Evolutionary conservation across 176 grass and related monocot species (phyloP).

Genomic region (Chloris gayana): DNA sequence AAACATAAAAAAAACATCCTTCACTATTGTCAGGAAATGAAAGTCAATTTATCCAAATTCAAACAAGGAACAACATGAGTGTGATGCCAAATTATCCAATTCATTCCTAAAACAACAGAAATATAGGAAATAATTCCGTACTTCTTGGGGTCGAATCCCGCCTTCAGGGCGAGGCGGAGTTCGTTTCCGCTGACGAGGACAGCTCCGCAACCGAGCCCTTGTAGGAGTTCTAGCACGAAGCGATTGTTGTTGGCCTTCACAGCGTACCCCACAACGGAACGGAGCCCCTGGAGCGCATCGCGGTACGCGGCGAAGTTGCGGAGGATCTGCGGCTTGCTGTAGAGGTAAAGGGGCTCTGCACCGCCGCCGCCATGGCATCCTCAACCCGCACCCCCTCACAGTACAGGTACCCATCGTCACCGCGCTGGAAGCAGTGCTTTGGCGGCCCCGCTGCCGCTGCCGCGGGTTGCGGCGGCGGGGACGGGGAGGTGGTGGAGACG

Average conservation of each 20-base stretch:
- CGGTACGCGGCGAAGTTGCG: slow-evolving; percentile 78
- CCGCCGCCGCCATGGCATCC: slow-evolving; percentile 75
- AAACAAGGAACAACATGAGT: not conserved
- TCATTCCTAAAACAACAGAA: not conserved
- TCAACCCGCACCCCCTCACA: slow-evolving; percentile 79
- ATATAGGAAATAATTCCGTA: slow-evolving; percentile 9
- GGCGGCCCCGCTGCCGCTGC: not conserved
- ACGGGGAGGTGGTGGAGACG: slow-evolving; percentile 46
- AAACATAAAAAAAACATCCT: not conserved
- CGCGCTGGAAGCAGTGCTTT: slow-evolving; percentile 76
- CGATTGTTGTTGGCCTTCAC: slow-evolving; percentile 96
- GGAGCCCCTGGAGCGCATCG: slow-evolving; percentile 76
- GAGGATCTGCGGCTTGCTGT: slow-evolving; percentile 91
- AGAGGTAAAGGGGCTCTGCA: slow-evolving; percentile 93
- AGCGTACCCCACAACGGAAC: slow-evolving; percentile 81
- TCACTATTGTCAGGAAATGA: not conserved
- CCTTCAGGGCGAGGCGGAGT: slow-evolving; percentile 67
- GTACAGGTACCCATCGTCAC: slow-evolving; percentile 70
- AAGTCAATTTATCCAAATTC: not conserved
- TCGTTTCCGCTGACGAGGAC: slow-evolving; percentile 97
- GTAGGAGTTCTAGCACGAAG: slow-evolving; percentile 73
- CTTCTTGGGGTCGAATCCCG: slow-evolving; percentile 82
- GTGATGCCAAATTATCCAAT: not conserved
- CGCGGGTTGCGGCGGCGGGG: slow-evolving; percentile 18
- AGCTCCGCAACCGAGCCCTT: slow-evolving; percentile 72